These are phyloP conservation scores for Scutellospora calospora DNA, from an alignment of 371 early-diverging fungal species.

Conservation along the genomic window DNA sequence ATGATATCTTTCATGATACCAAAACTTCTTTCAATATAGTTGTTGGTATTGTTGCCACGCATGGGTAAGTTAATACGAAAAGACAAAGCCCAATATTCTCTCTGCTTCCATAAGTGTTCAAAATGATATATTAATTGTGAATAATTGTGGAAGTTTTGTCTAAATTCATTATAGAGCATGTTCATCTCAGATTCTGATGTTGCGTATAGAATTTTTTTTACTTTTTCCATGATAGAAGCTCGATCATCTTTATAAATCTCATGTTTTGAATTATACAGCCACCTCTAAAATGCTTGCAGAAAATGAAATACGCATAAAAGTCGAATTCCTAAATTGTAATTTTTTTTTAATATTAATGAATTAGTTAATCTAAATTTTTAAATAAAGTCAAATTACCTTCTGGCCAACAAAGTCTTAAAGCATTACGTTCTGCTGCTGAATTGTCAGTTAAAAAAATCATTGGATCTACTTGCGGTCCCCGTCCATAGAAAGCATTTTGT, in stretches of 20 bases:
- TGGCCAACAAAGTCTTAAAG: background rate
- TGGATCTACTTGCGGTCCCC: background rate
- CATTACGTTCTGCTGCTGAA: background rate
- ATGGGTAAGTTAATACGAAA: background rate
- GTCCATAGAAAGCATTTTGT: background rate
- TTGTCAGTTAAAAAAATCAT: background rate
- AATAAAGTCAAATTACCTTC: background rate
- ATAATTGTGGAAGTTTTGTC: background rate
- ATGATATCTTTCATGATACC: constrained; percentile 7
- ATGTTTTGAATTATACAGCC: background rate
- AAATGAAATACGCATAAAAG: background rate
- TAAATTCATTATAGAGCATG: background rate
- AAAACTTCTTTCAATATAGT: background rate
- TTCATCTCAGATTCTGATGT: background rate
- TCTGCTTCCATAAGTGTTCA: background rate
- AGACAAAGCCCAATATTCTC: background rate
- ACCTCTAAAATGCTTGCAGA: constrained; percentile 24
- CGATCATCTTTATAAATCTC: constrained; percentile 15
- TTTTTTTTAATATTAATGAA: too few relatives aligned
- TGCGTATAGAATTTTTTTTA: constrained; percentile 6
- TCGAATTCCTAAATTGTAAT: background rate
- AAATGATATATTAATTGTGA: background rate
- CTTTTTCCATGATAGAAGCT: constrained; percentile 7
- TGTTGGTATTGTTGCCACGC: background rate
- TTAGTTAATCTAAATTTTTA: too few relatives aligned